A percentile compares a stretch with the other conserved stretches of the same genome.
phyloP scores from a whole-genome alignment of 2,329 filamentous ascomycete genomes.

The Epichloe hybrida region DNA sequence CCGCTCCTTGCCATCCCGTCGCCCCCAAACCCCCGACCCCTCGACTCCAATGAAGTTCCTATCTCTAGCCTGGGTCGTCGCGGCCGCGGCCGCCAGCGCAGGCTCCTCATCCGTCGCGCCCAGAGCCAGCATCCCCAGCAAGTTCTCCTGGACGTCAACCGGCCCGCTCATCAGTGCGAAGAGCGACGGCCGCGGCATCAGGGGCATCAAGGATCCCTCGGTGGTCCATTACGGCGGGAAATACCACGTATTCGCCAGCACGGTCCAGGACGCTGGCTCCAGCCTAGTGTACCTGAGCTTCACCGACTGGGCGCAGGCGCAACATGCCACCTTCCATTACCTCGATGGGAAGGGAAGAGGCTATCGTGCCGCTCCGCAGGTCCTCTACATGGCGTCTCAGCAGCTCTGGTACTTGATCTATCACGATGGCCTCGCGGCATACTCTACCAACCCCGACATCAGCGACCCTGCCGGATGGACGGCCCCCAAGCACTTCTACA shows the following conservation, averaged over 20 bases:
- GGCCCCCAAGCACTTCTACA: not conserved
- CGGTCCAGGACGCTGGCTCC: slow-evolving; percentile 28
- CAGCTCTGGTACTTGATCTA: slow-evolving; percentile 1
- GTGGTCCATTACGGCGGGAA: slow-evolving; percentile 39
- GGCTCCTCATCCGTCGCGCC: not conserved
- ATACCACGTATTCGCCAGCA: slow-evolving; percentile 47
- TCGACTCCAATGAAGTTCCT: not conserved
- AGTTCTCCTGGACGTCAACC: slow-evolving; percentile 1
- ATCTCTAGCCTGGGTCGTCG: not conserved
- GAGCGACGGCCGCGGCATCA: not conserved
- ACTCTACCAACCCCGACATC: slow-evolving; percentile 3
- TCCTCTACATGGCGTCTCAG: not conserved
- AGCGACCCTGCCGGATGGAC: not conserved
- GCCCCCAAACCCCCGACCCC: too few relatives aligned
- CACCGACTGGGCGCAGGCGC: slow-evolving; percentile 28
- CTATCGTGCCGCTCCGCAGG: not conserved
- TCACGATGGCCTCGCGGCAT: not conserved
- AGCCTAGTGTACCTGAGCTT: slow-evolving; percentile 49
- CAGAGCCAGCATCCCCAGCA: not conserved
- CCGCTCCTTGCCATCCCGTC: too few relatives aligned
- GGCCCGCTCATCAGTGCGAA: not conserved
- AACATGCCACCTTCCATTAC: not conserved
- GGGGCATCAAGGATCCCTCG: slow-evolving; percentile 47
- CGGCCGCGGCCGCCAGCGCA: not conserved
- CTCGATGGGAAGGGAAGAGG: not conserved